Evolutionary conservation across 306 rosid genomes (phyloP), one percentile per base, ranked within the genome.

Genomic region (Dalbergia oliveri): DNA sequence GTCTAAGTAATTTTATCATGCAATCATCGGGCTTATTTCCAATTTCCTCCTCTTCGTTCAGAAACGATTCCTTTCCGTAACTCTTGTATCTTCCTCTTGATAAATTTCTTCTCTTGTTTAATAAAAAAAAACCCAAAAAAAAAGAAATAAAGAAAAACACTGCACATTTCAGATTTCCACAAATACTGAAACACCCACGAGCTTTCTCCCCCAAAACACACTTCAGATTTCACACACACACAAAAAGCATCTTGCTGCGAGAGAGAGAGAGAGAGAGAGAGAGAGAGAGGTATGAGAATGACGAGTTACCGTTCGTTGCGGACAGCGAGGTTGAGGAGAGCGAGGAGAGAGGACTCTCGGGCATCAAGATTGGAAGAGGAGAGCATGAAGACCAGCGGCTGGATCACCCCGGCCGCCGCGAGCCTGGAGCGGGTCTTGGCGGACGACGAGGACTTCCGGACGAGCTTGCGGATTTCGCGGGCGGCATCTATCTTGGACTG

Each of bases 261-360:
- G 60, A n/a, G 60, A 54, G 60, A 47, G 9, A 0, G n/a, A n/a
- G n/a, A n/a, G n/a, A n/a, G n/a, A n/a, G n/a, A n/a, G n/a, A 47
- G 11, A 1, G 5, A 0, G 14, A 6, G 58, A 15, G 16, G 19
- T 26, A 8, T 44, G 50, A 8, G 3, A 1, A 15, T 16, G 26
- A 16, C 6, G 0, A n/a, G 60, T 54, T 75, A 94, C 98, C 95
- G 73, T 80, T 91, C 97, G 35, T 94, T 87, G 57, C 95, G 92
- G 53, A 89, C 97, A 18, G 98, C 98, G 51, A 94, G 95, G 64
- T 94, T 94, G 85, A 94, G 98, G 47, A 94, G 95, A 23, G 97
- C 98, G 23, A 94, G 97, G 59, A 94, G 95, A 74, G 98, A 88
- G 70, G 94, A 90, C 56, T 94, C 86, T 18, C 94, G 92, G 2